Evolutionary conservation across 345 rosid species (phyloP).

Genomic region (Eucalyptus brandiana): DNA sequence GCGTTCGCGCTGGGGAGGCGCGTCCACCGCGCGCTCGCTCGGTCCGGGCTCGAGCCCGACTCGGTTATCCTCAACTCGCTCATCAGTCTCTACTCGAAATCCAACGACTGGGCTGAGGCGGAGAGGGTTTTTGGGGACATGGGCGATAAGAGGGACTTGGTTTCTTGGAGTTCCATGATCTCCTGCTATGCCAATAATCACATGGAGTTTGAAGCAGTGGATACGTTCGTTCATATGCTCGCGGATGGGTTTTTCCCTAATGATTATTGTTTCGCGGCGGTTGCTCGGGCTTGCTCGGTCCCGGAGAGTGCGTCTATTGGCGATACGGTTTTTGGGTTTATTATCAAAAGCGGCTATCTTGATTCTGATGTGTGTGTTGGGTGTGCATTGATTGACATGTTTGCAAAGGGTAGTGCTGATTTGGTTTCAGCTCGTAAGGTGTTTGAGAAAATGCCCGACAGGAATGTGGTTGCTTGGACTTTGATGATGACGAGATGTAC

Average conservation of each 20-base stretch:
- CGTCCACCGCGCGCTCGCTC: conserved; percentile 28
- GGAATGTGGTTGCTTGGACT: background rate
- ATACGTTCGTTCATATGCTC: conserved; percentile 34
- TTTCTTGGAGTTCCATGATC: background rate
- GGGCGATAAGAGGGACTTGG: background rate
- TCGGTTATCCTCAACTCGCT: conserved; percentile 19
- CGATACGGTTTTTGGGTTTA: background rate
- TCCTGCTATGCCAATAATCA: background rate
- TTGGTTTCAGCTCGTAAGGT: background rate
- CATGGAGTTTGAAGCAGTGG: background rate
- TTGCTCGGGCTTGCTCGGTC: background rate
- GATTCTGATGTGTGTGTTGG: background rate
- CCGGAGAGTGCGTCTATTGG: background rate
- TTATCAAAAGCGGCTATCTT: background rate
- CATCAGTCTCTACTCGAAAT: background rate
- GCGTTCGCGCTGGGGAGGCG: conserved; percentile 41
- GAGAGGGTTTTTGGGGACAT: background rate
- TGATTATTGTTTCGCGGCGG: conserved; percentile 54
- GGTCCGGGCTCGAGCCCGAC: conserved; percentile 31
- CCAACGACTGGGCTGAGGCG: background rate
- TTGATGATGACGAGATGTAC: background rate
- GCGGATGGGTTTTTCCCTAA: conserved; percentile 40
- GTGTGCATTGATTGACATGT: background rate
- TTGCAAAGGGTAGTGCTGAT: background rate
- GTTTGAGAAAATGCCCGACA: background rate